Evolutionary conservation across 139 green algal genomes (phyloP), one percentile per base, ranked within the genome.

Genomic region (Microglena sp.): DNA sequence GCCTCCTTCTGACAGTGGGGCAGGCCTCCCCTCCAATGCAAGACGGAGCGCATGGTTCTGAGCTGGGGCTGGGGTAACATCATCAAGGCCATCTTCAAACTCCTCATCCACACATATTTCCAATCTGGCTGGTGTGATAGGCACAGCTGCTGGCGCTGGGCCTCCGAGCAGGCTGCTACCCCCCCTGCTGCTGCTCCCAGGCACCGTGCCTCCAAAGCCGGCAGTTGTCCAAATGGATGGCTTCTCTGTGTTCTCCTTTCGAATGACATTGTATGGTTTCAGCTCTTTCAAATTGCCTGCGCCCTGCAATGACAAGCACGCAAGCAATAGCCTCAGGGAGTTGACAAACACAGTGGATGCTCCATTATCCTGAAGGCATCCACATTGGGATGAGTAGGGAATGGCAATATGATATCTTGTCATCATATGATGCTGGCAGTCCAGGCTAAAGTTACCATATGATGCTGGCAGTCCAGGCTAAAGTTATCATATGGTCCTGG

Each of bases 51-150:
- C n/a, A n/a, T n/a, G n/a, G n/a, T n/a, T n/a, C n/a, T n/a, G n/a
- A n/a, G n/a, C n/a, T n/a, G n/a, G n/a, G n/a, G n/a, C n/a, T n/a
- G n/a, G n/a, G n/a, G n/a, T n/a, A n/a, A n/a, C n/a, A n/a, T n/a
- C n/a, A n/a, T n/a, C n/a, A n/a, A n/a, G n/a, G 1, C 55, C 65
- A 1, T 75, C 72, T 43, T 72, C 46, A 53, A 91, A 88, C 59
- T 89, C 83, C 1, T 92, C 85, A 57, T 93, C 86, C 28, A 84
- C 77, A 72, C 79, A 90, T 8, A 93, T 74, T 22, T 84, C 80
- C 5, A 92, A 63, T 18, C 73, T 74, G 3, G n/a, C n/a, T 3
- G 66, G 35, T 24, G 59, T 24, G 40, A 50, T 18, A 59, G 6
- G 22, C 50, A 59, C 50, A 18, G 18, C 50, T 26, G 21, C 50